Conservation (phyloP, 176 grass and related monocot genomes). For the Lolium rigidum region DNA sequence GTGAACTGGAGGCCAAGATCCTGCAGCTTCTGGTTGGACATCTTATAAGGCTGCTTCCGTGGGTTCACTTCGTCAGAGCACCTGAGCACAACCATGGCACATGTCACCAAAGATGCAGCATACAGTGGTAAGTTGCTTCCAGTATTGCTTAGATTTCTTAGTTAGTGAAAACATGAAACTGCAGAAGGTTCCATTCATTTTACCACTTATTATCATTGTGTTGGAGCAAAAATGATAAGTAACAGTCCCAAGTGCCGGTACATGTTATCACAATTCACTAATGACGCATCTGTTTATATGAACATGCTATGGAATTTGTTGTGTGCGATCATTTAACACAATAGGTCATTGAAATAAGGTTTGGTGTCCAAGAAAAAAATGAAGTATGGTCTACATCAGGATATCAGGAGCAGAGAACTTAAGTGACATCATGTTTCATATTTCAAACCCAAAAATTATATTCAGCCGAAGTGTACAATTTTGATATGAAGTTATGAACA, state of each 20-base stretch:
- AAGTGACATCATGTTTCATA: not conserved
- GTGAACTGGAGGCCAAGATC: constrained; percentile 77
- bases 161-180: not conserved
- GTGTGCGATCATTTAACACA: not conserved
- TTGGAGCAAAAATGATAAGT: not conserved
- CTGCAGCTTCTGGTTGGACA: constrained; percentile 76
- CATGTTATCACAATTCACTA: not conserved
- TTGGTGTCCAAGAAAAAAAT: not conserved
- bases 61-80: constrained; percentile 90
- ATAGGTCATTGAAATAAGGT: not conserved
- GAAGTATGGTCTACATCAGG: not conserved
- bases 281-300: not conserved
- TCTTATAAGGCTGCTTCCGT: constrained; percentile 73
- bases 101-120: constrained; percentile 2
- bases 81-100: constrained; percentile 39
- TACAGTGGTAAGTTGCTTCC: not conserved
- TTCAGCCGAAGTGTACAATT: not conserved
- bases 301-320: not conserved
- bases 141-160: not conserved
- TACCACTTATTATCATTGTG: not conserved
- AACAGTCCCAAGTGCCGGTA: not conserved
- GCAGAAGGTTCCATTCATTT: not conserved
- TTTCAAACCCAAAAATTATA: not conserved
- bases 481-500: not conserved
- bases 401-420: not conserved